phyloP scores from a whole-genome alignment of 164 flowering plant genomes.

The Dillenia turbinata region DNA sequence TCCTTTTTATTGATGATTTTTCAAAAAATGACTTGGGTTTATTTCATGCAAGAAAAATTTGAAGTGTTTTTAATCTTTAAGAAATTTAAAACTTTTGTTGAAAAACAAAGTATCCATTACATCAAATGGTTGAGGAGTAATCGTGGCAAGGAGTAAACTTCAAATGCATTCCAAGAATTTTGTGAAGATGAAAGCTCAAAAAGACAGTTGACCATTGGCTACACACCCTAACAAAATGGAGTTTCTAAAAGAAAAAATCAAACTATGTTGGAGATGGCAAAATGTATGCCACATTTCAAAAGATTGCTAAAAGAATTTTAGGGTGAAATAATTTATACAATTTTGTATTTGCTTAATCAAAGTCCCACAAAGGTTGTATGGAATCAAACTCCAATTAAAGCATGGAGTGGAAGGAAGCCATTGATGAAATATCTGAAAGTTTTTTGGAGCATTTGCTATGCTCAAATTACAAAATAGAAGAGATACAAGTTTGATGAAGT shows the following conservation, averaged over 20 bases:
- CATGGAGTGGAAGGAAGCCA: too few species aligned
- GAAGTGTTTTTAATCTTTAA: not conserved
- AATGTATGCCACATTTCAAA: not conserved
- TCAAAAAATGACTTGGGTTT: not conserved
- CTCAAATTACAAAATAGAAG: too few species aligned
- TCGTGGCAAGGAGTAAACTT: not conserved
- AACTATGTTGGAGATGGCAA: not conserved
- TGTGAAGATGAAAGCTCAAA: not conserved
- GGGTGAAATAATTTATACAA: too few species aligned
- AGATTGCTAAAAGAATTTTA: too few species aligned
- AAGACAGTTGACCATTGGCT: not conserved
- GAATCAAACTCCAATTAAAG: not conserved
- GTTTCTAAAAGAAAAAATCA: too few species aligned
- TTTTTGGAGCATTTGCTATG: too few species aligned
- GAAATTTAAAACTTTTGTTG: not conserved
- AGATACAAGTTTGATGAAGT: too few species aligned
- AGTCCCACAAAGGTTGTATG: not conserved
- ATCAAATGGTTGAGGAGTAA: not conserved
- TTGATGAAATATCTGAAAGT: too few species aligned
- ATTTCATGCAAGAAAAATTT: not conserved
- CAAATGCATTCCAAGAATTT: not conserved
- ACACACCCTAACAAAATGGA: conserved; percentile 1
- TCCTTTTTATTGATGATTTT: conserved; percentile 2
- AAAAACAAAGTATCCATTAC: not conserved
- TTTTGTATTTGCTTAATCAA: not conserved